Base-by-base conservation (phyloP, 768 basidiomycete species). In the Sistotremastrum niveocremeum region DNA sequence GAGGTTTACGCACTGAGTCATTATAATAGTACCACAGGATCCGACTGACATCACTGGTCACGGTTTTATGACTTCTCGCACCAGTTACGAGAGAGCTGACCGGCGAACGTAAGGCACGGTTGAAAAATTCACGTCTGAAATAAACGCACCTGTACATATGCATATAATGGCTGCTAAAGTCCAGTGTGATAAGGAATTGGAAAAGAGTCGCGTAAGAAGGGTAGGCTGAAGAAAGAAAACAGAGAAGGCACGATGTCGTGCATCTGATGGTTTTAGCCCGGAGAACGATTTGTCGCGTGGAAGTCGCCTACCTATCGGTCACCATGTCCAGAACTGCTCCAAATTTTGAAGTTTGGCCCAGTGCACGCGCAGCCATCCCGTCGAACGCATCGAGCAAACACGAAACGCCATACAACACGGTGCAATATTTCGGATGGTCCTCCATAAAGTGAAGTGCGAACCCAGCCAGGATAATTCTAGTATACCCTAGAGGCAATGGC, bases 281-380 rank as follows among this genome's bases (percentile, higher is more conserved):
- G 42, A 36, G 32, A 39, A 52, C 5, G 46, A 38, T 36, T 7
- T 29, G 39, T 29, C 41, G 33, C 48, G 38, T 8, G 39, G 4
- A 1, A n/a, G 9, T 7, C 28, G 60, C 80, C 52, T 52, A 94
- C 91, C 94, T 70, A 63, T 99, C 95, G 5, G 95, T 98, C 37
- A 99, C 94, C 95, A 99, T 99, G 64, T 99, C 95, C 56, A 99
- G 66, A 39, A 98, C 94, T 3, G 90, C 91, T 28, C 95, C 95
- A 63, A 98, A 97, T 66, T 94, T 93, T 46, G 86, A 90, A 4
- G 89, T 84, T 65, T 99, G 93, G 7, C 79, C 80, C 37, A 95
- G 67, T 1, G 79, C 78, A 40, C 95, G 72, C 8, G 95, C 95
- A 6, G 84, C 93, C 57, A 84, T 81, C 3, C 95, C 95, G 52